Base-by-base conservation (phyloP, 177 flowering plant genomes). In the Vitis hybrid region DNA sequence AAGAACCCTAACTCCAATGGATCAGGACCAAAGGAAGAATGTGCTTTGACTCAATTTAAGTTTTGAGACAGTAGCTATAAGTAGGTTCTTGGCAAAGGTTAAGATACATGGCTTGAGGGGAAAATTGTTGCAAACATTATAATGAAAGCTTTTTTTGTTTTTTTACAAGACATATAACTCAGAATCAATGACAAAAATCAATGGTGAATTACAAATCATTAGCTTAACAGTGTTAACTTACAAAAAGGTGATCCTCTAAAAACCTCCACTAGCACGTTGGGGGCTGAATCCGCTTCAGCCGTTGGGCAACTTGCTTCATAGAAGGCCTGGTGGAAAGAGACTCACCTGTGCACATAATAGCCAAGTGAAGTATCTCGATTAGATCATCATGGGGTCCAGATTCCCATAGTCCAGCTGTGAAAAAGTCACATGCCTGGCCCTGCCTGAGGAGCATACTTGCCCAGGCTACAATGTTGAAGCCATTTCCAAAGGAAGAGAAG, bases 391-490 rank as follows among this genome's bases (percentile, higher is more conserved):
- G 75, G 31, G 75, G 75, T 10, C 75, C 69, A 22, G 53, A 10
- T 14, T 72, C 75, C 75, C 75, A 72, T 54, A 72, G n/a, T 15
- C 75, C 64, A 19, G 49, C 69, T 15, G 64, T 49, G 28, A 72
- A 65, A n/a, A 71, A 64, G n/a, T 71, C 69, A 20, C 28, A 5
- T 19, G 69, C 63, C 19, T 19, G 55, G 20, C 75, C 75, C 51
- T 72, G 69, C 14, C 22, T 55, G 1, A 65, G 31, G 7, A 72
- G 59, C 75, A 72, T 72, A 14, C 64, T 44, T 56, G 75, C 75
- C 75, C 75, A 72, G 11, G 44, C 15, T 8, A 72, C 75, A 58
- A 72, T 72, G 28, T 72, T 72, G 69, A 72, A 72, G 15, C 75
- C 75, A 58, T 65, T 65, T 49, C 69, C 75, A 58, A 19, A 64